phyloP scores from a whole-genome alignment of 2,329 filamentous ascomycete genomes.

The Colletotrichum sidae region DNA sequence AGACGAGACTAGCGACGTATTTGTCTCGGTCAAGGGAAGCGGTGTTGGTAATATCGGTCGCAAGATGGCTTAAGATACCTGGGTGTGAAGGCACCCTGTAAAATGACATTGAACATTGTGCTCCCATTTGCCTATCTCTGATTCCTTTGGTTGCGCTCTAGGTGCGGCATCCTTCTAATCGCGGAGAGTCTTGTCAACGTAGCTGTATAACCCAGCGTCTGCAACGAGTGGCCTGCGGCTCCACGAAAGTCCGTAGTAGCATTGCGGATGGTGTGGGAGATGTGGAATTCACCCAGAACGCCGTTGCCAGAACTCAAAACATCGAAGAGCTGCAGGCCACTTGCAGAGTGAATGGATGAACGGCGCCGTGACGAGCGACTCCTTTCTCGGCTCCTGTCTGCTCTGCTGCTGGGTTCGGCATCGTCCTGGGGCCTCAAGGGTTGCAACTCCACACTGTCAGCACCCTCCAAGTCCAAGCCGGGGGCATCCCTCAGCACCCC shows the following conservation, averaged over 20 bases:
- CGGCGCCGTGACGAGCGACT: constrained; percentile 39
- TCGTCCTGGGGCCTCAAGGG: constrained; percentile 39
- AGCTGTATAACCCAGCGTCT: constrained; percentile 65
- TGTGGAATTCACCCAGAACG: constrained; percentile 64
- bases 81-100: constrained; percentile 33
- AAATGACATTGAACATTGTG: constrained; percentile 22
- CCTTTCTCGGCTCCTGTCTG: constrained; percentile 31
- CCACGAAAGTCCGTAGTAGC: constrained; percentile 60
- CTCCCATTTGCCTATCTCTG: constrained; percentile 25
- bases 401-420: constrained; percentile 15
- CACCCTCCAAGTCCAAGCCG: constrained; percentile 50
- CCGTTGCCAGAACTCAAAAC: constrained; percentile 67
- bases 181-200: constrained; percentile 56
- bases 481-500: constrained; percentile 57
- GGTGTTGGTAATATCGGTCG: constrained; percentile 95
- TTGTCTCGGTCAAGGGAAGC: constrained; percentile 91
- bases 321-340: constrained; percentile 57
- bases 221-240: constrained; percentile 63
- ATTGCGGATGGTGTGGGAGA: constrained; percentile 60
- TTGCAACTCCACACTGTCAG: constrained; percentile 60
- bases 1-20: constrained; percentile 77
- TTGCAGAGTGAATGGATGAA: constrained; percentile 27
- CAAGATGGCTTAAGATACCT: constrained; percentile 74
- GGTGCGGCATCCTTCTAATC: constrained; percentile 33
- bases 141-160: constrained; percentile 36